These are phyloP conservation scores for Russula sp. DNA, from an alignment of 768 basidiomycete species.

Conservation along the genomic window DNA sequence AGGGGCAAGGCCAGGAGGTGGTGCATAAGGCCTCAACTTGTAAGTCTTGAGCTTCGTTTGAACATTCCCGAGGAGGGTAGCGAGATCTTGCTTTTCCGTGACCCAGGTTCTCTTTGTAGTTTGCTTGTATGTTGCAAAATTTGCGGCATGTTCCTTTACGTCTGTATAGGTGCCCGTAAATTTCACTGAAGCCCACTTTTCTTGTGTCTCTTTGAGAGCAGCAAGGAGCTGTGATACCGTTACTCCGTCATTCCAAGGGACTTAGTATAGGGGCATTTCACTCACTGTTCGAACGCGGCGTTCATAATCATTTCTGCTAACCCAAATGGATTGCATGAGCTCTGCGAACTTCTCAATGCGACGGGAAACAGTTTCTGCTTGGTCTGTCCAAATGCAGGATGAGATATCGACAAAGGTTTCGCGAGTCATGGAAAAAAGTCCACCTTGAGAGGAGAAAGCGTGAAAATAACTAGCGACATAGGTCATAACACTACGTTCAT, in stretches of 20 bases:
- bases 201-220: slow-evolving; percentile 58
- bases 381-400: slow-evolving; percentile 47
- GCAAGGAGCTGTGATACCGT: slow-evolving; percentile 45
- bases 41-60: slow-evolving; percentile 93
- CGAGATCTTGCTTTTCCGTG: slow-evolving; percentile 80
- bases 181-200: slow-evolving; percentile 56
- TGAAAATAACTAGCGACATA: slow-evolving; percentile 98
- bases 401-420: background rate
- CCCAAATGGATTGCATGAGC: slow-evolving; percentile 89
- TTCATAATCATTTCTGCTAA: slow-evolving; percentile 87
- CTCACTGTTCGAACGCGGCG: slow-evolving; percentile 66
- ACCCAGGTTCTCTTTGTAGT: slow-evolving; percentile 84
- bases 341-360: slow-evolving; percentile 95
- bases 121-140: slow-evolving; percentile 76
- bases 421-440: slow-evolving; percentile 22
- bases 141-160: slow-evolving; percentile 66
- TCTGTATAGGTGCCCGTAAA: slow-evolving; percentile 75
- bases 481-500: slow-evolving; percentile 97
- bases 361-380: slow-evolving; percentile 88
- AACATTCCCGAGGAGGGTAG: slow-evolving; percentile 84
- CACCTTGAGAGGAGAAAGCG: slow-evolving; percentile 95
- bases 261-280: slow-evolving; percentile 1
- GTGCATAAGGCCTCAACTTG: slow-evolving; percentile 75
- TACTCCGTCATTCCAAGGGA: background rate
- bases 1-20: slow-evolving; percentile 60